These are phyloP conservation scores for Ceratorhiza oryzae-sativae DNA, from an alignment of 1,284 basidiomycete species.

Conservation along the genomic window DNA sequence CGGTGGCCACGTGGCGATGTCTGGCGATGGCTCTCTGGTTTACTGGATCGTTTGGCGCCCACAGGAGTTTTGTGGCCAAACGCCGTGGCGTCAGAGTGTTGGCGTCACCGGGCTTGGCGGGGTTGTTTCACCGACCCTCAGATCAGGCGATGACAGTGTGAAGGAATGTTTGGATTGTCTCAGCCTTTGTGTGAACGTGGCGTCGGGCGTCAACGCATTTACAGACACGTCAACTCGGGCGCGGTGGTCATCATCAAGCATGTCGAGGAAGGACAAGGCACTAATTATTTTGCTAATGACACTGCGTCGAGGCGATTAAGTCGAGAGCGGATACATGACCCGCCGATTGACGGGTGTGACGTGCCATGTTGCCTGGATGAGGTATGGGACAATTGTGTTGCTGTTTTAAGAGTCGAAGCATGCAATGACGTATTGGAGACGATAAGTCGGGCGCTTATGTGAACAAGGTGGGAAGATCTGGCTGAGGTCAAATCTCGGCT, in stretches of 20 bases:
- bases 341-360: slow-evolving; percentile 5
- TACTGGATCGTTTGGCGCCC: background rate
- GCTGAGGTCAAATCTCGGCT: background rate
- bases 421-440: background rate
- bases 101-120: background rate
- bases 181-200: background rate
- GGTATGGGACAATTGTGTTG: no score
- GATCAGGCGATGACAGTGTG: background rate
- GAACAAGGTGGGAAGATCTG: background rate
- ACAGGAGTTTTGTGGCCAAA: background rate
- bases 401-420: no score
- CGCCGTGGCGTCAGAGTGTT: background rate
- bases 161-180: background rate
- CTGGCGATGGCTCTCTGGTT: no score
- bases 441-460: no score
- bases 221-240: no score
- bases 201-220: background rate
- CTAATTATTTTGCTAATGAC: background rate
- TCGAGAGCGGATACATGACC: background rate
- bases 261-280: background rate
- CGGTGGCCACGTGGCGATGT: background rate
- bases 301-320: background rate
- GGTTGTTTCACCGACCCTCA: background rate
- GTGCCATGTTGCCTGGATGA: slow-evolving; percentile 13
- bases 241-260: no score